Conservation (phyloP, 1,284 basidiomycete species). For the Grifola frondosa region DNA sequence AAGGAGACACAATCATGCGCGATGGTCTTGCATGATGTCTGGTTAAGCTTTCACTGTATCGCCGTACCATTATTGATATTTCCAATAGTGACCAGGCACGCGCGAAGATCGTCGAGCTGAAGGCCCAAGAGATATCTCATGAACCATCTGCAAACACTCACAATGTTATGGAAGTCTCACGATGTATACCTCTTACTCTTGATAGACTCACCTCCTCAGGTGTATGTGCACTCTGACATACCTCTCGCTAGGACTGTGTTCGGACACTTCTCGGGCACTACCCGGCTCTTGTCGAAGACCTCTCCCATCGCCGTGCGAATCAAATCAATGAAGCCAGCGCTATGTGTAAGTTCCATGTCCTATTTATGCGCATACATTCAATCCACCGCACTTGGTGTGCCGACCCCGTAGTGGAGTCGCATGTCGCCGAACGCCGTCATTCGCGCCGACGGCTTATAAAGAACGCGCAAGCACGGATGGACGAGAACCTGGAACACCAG, state of each 20-base stretch:
- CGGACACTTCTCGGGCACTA: constrained; percentile 30
- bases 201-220: neutral
- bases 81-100: constrained; percentile 28
- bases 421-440: constrained; percentile 33
- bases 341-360: constrained; percentile 38
- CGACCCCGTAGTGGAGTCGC: constrained; percentile 33
- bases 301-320: constrained; percentile 35
- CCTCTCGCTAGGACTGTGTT: constrained; percentile 32
- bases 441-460: constrained; percentile 38
- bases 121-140: constrained; percentile 25
- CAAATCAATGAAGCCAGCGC: constrained; percentile 37
- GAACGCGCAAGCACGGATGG: constrained; percentile 36
- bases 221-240: constrained; percentile 1
- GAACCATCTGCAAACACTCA: constrained; percentile 24
- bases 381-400: neutral
- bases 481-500: constrained; percentile 43
- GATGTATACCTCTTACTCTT: constrained; percentile 21
- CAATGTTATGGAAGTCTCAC: constrained; percentile 22
- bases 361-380: neutral
- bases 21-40: constrained; percentile 29
- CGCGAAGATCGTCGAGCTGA: constrained; percentile 25
- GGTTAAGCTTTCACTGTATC: constrained; percentile 30
- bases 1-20: constrained; percentile 24
- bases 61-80: neutral
- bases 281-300: constrained; percentile 35